Conservation (phyloP, 805 yeast species). For the Phaffomyces thermotolerans region DNA sequence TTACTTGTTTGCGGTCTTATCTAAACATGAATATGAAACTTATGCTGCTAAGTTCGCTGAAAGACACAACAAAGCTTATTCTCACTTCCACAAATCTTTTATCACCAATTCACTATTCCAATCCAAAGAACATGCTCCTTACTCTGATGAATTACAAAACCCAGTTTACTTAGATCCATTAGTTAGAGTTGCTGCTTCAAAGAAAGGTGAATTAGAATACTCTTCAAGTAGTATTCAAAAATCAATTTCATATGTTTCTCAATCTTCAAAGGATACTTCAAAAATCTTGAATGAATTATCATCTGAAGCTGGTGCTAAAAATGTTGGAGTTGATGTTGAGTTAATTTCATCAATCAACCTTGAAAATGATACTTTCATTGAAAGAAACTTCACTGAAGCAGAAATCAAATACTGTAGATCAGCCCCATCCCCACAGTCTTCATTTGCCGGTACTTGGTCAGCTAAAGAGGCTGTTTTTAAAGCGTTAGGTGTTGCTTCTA, state of each 20-base stretch:
- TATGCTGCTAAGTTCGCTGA: constrained; percentile 65
- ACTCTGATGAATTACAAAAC: constrained; percentile 80
- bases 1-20: constrained; percentile 81
- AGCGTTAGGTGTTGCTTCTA: constrained; percentile 79
- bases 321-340: constrained; percentile 97
- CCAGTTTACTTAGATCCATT: constrained; percentile 93
- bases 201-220: constrained; percentile 40
- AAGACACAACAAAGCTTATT: constrained; percentile 85
- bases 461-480: constrained; percentile 99
- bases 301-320: constrained; percentile 37
- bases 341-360: constrained; percentile 72
- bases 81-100: constrained; percentile 94
- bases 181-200: constrained; percentile 42
- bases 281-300: constrained; percentile 52
- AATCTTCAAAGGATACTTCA: constrained; percentile 52
- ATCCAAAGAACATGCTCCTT: constrained; percentile 92
- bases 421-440: constrained; percentile 76
- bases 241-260: constrained; percentile 34
- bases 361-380: constrained; percentile 85
- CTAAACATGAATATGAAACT: constrained; percentile 58
- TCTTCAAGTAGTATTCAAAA: constrained; percentile 44
- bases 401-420: constrained; percentile 74
- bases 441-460: constrained; percentile 97
- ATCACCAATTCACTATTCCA: constrained; percentile 85
- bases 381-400: constrained; percentile 78